phyloP scores from a whole-genome alignment of 164 flowering plant species.

The Piper betle region DNA sequence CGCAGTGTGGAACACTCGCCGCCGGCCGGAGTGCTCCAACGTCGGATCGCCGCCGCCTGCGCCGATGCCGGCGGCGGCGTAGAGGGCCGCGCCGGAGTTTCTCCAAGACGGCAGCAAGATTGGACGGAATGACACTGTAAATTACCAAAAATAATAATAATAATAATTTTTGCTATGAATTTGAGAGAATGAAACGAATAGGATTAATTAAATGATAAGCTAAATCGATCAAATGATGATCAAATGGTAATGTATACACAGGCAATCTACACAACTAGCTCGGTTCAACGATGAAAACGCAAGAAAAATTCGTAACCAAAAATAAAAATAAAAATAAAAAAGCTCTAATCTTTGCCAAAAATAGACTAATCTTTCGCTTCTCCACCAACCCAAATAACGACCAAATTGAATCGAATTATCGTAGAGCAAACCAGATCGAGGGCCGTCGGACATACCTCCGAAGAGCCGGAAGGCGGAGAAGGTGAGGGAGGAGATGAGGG shows the following conservation, averaged over 20 bases:
- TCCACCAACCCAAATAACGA: neutral
- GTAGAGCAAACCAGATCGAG: too few relatives aligned
- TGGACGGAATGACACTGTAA: conserved; percentile 35
- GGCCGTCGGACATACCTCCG: conserved; percentile 12
- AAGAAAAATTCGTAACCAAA: neutral
- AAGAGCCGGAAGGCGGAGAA: conserved; percentile 33
- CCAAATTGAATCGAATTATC: neutral
- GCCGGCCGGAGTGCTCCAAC: neutral
- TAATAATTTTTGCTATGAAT: neutral
- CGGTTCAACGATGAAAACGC: too few relatives aligned
- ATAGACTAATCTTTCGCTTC: neutral
- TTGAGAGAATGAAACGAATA: neutral
- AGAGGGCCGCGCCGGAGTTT: conserved; percentile 10
- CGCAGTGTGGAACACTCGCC: conserved; percentile 5
- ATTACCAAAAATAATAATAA: neutral
- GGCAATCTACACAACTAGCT: too few relatives aligned
- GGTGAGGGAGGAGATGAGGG: conserved; percentile 28
- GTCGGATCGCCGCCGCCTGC: neutral
- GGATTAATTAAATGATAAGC: too few relatives aligned
- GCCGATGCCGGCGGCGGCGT: conserved; percentile 18
- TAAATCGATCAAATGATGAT: too few relatives aligned
- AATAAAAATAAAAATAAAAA: neutral
- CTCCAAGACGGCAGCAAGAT: conserved; percentile 22
- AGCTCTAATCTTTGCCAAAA: neutral
- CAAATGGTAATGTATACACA: too few relatives aligned